Evolutionary conservation across 176 grass and related monocot species (phyloP), one percentile per base, ranked within the genome.

Genomic region (Oryza punctata): DNA sequence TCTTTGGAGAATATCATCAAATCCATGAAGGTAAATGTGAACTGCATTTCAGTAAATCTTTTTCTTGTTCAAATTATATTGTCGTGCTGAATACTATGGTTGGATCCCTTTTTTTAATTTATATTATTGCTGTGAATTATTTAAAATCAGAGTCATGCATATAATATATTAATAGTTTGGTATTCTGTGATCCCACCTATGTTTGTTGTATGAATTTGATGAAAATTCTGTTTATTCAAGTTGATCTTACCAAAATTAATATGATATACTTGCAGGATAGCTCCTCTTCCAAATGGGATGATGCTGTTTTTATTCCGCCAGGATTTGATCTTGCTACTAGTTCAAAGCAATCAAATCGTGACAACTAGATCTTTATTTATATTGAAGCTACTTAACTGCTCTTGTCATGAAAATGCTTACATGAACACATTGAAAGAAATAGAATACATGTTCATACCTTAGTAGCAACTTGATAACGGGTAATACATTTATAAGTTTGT

Each of bases 271-370:
- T 94, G 84, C 88, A 90, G 93, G 96, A 90, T 75, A 86, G 75
- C 68, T 94, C 85, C 75, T 80, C 89, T 1, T 77, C 87, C 12
- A 86, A 90, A 67, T 98, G 92, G 92, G 92, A 95, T 75, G 87
- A 98, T 69, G 82, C 84, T 24, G 92, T 98, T 63, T 98, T 98
- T 72, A 83, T 98, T 82, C 95, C 95, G 77, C 95, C 95, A 40
- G 95, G 96, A 72, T 95, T 98, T 67, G 84, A 95, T 60, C 33
- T 94, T 10, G 78, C 92, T 70, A 85, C 77, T 21, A 78, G 78
- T 11, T 52, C 83, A 19, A 81, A 71, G 45, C 21, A 57, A 45
- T 77, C 67, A 23, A 57, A 64, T 0, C 19, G 26, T 44, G 67
- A 81, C 32, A 65, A 82, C 15, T 90, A 90, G 72, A 57, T 86